These are phyloP conservation scores for Metarhizium humberi DNA, from an alignment of 2,329 filamentous ascomycete genomes.

Conservation along the genomic window DNA sequence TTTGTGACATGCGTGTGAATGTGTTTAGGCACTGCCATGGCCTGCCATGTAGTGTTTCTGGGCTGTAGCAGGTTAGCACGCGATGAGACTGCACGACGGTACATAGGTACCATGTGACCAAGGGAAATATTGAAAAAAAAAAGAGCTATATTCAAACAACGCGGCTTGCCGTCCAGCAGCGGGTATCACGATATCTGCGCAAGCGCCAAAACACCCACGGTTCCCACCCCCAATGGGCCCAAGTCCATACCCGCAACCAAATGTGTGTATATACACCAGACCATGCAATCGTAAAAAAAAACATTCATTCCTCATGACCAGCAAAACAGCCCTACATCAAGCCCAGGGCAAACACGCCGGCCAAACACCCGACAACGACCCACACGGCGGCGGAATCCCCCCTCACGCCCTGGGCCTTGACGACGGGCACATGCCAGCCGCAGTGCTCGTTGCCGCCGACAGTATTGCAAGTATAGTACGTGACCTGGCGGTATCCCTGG, in stretches of 20 bases:
- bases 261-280: constrained; percentile 1
- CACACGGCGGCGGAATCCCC: constrained; percentile 14
- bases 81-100: too few species aligned
- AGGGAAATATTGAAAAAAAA: too few species aligned
- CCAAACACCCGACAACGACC: constrained; percentile 12
- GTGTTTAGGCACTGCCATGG: too few species aligned
- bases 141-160: too few species aligned
- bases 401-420: constrained; percentile 15
- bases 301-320: too few species aligned
- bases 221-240: too few species aligned
- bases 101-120: too few species aligned
- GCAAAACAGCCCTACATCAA: constrained; percentile 11
- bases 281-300: not conserved
- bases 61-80: too few species aligned
- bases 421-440: constrained; percentile 26
- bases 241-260: not conserved
- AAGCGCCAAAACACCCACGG: too few species aligned
- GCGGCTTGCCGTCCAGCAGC: constrained; percentile 7
- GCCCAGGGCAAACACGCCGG: constrained; percentile 15
- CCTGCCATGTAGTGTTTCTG: too few species aligned
- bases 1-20: too few species aligned
- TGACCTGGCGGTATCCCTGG: constrained; percentile 23
- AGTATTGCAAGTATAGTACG: constrained; percentile 24
- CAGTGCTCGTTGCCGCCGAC: constrained; percentile 20
- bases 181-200: too few species aligned